Evolutionary conservation across 2,329 filamentous ascomycete species (phyloP).

Genomic region (Ceratocystis harringtonii): DNA sequence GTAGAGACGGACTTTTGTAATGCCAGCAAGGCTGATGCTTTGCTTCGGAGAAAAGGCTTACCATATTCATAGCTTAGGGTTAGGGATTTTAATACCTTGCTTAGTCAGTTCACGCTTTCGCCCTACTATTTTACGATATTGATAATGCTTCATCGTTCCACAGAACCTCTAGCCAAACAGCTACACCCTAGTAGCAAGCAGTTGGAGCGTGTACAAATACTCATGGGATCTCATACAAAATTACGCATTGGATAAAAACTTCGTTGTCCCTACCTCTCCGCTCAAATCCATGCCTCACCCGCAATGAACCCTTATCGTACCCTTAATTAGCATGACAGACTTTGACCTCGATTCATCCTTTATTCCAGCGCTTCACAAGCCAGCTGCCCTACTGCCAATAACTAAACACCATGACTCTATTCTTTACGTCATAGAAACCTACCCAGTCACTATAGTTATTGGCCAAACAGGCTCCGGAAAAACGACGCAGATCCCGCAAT

Average conservation of each 20-base stretch:
- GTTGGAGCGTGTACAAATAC: neutral
- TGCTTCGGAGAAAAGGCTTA: neutral
- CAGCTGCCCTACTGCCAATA: conserved; percentile 70
- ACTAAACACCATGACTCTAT: conserved; percentile 65
- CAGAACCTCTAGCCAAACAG: neutral
- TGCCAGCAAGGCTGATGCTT: neutral
- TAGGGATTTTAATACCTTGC: neutral
- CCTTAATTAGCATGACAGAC: conserved; percentile 33
- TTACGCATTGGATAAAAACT: neutral
- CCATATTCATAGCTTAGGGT: neutral
- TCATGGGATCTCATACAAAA: neutral
- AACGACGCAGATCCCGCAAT: conserved; percentile 91
- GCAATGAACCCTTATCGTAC: conserved; percentile 6
- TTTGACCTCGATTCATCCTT: conserved; percentile 42
- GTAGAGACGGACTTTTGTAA: neutral
- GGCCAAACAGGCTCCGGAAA: conserved; percentile 93
- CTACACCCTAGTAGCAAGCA: neutral
- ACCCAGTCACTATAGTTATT: conserved; percentile 73
- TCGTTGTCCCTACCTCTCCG: no score
- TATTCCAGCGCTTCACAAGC: conserved; percentile 77
- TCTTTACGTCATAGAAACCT: conserved; percentile 73
- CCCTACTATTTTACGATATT: neutral
- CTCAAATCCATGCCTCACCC: no score
- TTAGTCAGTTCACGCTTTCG: neutral
- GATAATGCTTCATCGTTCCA: neutral